Evolutionary conservation across 116 monocot genomes (phyloP).

Genomic region (Iris pallida): DNA sequence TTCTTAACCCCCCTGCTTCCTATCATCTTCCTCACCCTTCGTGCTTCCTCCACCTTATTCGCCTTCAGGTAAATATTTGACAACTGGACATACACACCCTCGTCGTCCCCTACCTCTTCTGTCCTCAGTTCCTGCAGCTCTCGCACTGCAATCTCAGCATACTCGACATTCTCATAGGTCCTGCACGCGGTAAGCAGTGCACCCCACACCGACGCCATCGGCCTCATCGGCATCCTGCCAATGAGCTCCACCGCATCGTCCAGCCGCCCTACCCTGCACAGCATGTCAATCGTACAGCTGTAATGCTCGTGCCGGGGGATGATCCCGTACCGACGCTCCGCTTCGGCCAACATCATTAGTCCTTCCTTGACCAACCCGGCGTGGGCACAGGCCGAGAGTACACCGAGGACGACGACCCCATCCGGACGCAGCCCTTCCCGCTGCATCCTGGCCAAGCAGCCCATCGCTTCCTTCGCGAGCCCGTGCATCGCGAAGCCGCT

Average conservation of each 20-base stretch:
- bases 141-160: conserved; percentile 36
- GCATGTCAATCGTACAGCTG: conserved; percentile 55
- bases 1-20: conserved; percentile 46
- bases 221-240: conserved; percentile 45
- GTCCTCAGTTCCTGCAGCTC: conserved; percentile 28
- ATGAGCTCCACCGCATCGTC: conserved; percentile 40
- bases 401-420: conserved; percentile 33
- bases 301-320: conserved; percentile 52
- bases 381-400: conserved; percentile 46
- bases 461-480: conserved; percentile 30
- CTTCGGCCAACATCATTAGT: conserved; percentile 21
- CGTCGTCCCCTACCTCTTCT: conserved; percentile 28
- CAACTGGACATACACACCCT: conserved; percentile 58
- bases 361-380: conserved; percentile 43
- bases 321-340: conserved; percentile 17
- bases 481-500: conserved; percentile 50
- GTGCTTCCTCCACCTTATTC: conserved; percentile 42
- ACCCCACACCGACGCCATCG: conserved; percentile 55
- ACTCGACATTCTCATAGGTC: conserved; percentile 36
- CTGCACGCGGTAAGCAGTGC: conserved; percentile 46
- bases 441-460: conserved; percentile 36
- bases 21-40: conserved; percentile 46
- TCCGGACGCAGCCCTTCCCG: conserved; percentile 40
- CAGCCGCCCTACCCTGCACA: conserved; percentile 45
- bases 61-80: conserved; percentile 54